Evolutionary conservation across 2,329 filamentous ascomycete species (phyloP), one percentile per base, ranked within the genome.

Genomic region (Sordariomycetes sp.): DNA sequence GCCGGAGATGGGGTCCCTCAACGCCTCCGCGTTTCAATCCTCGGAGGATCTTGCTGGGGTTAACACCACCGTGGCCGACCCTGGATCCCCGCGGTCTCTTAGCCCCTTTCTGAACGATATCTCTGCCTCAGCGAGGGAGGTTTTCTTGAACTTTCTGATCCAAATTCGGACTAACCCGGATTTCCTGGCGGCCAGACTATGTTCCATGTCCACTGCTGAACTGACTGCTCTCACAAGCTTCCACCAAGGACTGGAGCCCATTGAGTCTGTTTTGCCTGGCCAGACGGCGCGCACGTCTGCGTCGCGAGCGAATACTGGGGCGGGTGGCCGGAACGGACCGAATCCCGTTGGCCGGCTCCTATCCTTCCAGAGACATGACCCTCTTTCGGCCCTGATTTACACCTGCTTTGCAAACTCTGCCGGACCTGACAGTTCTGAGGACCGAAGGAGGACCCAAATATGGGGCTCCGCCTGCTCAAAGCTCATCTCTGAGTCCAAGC

Each of bases 391-490:
- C 58, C 79, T 96, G 62, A 82, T 96, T 60, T 88, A 94, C 72
- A 92, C 90, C 63, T 87, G 89, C 68, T 96, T 95, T 76, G 89
- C 89, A 70, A 89, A 90, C 67, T 91, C 89, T 20, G 82, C 88
- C 60, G 88, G 87, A 32, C 86, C 87, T 54, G 86, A 91, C 70
- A 90, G 88, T 63, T 80, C 83, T 48, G 91, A 96, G 71, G 87
- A 94, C 68, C 79, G 82, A 61, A 79, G 88, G 65, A 81, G 90
- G 63, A 86, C 89, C 52, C 85, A 92, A 62, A 83, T 91, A 45
- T 97, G 92, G 94, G 89, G 94, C 32, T 88, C 86, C 13, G 84
- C 88, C 36, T 90, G 91, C 69, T 90, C 92, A 42, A 86, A 85
- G 63, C 76, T 97, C 62, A 88, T 97, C 58, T 82, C 83, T 53